Conservation (phyloP, 2,329 filamentous ascomycete genomes). For the Trichothecium roseum region DNA sequence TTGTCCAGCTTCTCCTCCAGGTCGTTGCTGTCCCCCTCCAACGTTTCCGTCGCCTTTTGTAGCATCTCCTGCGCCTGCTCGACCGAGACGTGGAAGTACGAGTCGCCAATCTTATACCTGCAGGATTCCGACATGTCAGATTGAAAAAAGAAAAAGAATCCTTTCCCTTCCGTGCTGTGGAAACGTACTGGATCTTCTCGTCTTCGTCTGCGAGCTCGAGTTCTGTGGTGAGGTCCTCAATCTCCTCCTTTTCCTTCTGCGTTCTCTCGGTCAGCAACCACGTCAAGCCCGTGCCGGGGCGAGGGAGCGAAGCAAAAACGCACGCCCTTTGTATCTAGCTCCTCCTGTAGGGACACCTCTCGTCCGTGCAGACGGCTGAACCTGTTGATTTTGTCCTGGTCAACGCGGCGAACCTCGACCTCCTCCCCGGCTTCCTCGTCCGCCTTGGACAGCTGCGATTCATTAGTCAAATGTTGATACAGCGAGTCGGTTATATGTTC, state of each 20-base stretch:
- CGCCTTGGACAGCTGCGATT: conserved; percentile 73
- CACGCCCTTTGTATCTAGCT: conserved; percentile 71
- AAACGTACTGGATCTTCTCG: conserved; percentile 75
- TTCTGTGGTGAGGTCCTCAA: conserved; percentile 85
- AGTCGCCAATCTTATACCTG: conserved; percentile 95
- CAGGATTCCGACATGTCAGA: neutral
- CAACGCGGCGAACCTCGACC: conserved; percentile 87
- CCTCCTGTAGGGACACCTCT: conserved; percentile 67
- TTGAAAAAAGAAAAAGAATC: no score
- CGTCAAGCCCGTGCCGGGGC: no score
- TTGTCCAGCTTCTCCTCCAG: conserved; percentile 68
- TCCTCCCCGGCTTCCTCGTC: conserved; percentile 80
- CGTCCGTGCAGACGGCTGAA: conserved; percentile 92
- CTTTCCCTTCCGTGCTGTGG: no score
- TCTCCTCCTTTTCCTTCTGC: conserved; percentile 96
- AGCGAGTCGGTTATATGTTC: conserved; percentile 6
- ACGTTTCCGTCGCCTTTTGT: conserved; percentile 54
- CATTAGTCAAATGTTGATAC: neutral
- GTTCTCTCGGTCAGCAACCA: no score
- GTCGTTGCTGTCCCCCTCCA: conserved; percentile 65
- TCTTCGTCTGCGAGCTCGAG: conserved; percentile 94
- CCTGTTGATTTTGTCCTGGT: conserved; percentile 97
- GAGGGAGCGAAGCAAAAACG: no score
- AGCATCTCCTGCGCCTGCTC: conserved; percentile 82
- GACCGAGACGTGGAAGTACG: conserved; percentile 80